Base-by-base conservation (phyloP, 805 yeast genomes). In the Torulaspora delbrueckii region DNA sequence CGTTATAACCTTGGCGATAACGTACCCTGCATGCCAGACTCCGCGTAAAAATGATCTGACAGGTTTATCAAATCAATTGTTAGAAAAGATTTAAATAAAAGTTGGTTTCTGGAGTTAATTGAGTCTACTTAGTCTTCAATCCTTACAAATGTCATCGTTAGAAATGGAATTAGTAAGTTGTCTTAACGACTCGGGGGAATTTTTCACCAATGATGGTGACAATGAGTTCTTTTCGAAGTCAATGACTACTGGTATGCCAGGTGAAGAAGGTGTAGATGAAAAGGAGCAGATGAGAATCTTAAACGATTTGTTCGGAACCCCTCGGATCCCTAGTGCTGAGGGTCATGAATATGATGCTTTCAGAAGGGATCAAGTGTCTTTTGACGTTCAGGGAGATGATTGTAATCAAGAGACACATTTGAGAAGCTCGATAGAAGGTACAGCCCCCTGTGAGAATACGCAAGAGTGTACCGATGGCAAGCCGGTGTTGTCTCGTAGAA, bases 401-500 rank as follows among this genome's bases (percentile, higher is more conserved):
- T 16, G 9, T 10, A 9, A 18, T 18, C 34, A 31, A 16, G 19
- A 9, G 14, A 7, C 34, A 31, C 26, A 8, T 23, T 7, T 22
- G 42, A 12, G 12, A 19, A 22, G 35, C 12, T 2, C 35, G n/a
- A 22, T 8, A 13, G 34, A 31, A 9, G 9, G 27, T 28, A 4
- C 18, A 5, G 28, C 8, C 8, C 8, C 22, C n/a, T 8, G 16
- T 22, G 36, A 32, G 3, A 19, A 30, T 13, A 13, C 13, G 27
- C 18, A n/a, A n/a, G 28, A 32, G 25, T 18, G 19, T 14, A 13
- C 5, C 22, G 10, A 8, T n/a, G 13, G 35, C 12, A 39, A 42
- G 36, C 53, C 57, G 2, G 27, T 40, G 37, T 37, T 47, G 10
- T 30, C 36, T 18, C 43, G 51, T 8, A 46, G 54, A 19, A 51